These are phyloP conservation scores for Lichina pygmaea DNA, from an alignment of 495 filamentous ascomycete species.

Conservation along the genomic window DNA sequence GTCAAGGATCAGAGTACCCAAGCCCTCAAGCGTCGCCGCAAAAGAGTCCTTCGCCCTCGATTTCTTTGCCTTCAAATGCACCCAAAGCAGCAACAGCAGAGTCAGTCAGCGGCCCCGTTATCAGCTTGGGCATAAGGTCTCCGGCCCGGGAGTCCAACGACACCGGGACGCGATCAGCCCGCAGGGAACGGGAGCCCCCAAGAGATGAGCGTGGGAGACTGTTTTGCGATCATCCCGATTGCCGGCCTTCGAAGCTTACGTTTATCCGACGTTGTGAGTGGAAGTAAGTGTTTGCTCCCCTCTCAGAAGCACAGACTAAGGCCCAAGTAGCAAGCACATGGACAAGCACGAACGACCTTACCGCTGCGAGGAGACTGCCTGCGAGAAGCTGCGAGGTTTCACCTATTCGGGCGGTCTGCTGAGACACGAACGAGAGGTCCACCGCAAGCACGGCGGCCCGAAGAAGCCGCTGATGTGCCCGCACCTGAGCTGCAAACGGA, in stretches of 20 bases:
- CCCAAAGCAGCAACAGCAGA: too few relatives aligned
- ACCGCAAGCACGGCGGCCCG: conserved; percentile 61
- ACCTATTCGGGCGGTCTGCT: conserved; percentile 76
- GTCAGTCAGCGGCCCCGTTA: too few relatives aligned
- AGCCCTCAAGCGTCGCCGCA: too few relatives aligned
- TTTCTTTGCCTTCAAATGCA: too few relatives aligned
- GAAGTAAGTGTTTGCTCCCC: conserved; percentile 32
- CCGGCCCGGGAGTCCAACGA: background rate
- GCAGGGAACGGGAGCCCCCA: background rate
- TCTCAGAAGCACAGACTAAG: conserved; percentile 1
- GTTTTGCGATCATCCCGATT: conserved; percentile 36
- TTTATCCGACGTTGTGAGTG: conserved; percentile 77
- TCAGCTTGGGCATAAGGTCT: too few relatives aligned
- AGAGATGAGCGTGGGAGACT: background rate
- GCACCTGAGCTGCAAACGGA: conserved; percentile 52
- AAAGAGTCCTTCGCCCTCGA: too few relatives aligned
- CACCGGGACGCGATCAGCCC: background rate
- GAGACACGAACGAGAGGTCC: conserved; percentile 75
- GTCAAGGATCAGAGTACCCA: too few relatives aligned
- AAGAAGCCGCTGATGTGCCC: conserved; percentile 59
- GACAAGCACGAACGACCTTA: conserved; percentile 90
- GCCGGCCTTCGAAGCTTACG: conserved; percentile 15
- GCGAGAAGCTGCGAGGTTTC: conserved; percentile 76
- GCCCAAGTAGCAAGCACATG: conserved; percentile 57
- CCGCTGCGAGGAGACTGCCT: conserved; percentile 46